Percentiles rank a stretch among this genome's conserved stretches.
Conservation (phyloP, 805 yeast genomes). For the Suhomyces sp. region DNA sequence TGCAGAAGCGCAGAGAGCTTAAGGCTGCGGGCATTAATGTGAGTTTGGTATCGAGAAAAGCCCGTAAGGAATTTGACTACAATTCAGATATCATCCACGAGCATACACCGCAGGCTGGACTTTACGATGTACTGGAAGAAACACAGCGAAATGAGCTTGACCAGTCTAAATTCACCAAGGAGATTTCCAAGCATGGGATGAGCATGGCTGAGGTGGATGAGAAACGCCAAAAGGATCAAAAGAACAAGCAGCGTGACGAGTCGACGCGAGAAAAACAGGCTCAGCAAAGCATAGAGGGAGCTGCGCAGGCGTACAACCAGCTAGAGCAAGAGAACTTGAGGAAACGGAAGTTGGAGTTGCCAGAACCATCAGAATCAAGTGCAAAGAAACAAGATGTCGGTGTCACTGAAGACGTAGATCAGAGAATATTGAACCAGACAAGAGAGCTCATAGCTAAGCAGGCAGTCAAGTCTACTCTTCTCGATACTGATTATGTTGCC, state of each 20-base stretch:
- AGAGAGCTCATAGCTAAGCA: constrained; percentile 31
- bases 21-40: constrained; percentile 72
- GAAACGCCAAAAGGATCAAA: constrained; percentile 26
- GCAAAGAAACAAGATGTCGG: neutral
- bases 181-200: constrained; percentile 46
- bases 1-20: constrained; percentile 78
- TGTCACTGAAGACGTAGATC: constrained; percentile 25
- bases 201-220: constrained; percentile 33
- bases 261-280: constrained; percentile 16
- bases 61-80: constrained; percentile 68
- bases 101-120: constrained; percentile 61
- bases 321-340: constrained; percentile 20
- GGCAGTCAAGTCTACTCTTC: constrained; percentile 32
- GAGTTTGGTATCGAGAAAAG: constrained; percentile 49
- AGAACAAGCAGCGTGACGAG: constrained; percentile 13
- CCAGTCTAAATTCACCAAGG: constrained; percentile 39
- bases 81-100: constrained; percentile 82
- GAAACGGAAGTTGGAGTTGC: constrained; percentile 26
- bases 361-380: constrained; percentile 13
- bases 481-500: constrained; percentile 4
- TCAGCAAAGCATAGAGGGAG: constrained; percentile 22
- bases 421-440: constrained; percentile 30
- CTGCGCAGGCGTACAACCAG: constrained; percentile 20
- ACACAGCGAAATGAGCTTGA: constrained; percentile 35
- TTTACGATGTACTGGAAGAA: constrained; percentile 69